These are phyloP conservation scores for Pythium dissimile DNA, from an alignment of 352 stramenopile genomes.

Conservation along the genomic window DNA sequence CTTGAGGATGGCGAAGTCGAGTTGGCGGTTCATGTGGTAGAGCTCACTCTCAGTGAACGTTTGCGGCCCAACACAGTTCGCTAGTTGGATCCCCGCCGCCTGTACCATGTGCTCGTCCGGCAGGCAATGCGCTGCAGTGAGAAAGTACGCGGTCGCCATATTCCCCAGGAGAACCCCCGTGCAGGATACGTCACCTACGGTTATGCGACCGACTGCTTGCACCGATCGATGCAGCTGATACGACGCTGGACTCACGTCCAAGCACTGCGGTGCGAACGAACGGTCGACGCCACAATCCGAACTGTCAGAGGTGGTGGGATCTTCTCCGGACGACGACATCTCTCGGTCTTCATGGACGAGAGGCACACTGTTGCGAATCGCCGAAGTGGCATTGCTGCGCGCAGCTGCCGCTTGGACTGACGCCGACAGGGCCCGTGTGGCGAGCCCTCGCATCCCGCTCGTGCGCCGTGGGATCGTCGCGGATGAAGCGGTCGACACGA, in stretches of 20 bases:
- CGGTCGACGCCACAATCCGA: not conserved
- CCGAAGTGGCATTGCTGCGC: too few species aligned
- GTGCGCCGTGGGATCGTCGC: not conserved
- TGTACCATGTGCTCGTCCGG: not conserved
- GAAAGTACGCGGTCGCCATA: not conserved
- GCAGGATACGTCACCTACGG: not conserved
- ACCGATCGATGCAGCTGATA: constrained; percentile 3
- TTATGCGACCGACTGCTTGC: constrained; percentile 1
- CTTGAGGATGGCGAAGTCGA: constrained; percentile 5
- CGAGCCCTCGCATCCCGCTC: not conserved
- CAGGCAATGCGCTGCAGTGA: constrained; percentile 6
- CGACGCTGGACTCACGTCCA: not conserved
- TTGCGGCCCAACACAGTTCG: constrained; percentile 1
- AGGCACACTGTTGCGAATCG: too few species aligned
- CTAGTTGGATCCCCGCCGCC: not conserved
- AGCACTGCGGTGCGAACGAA: constrained; percentile 5
- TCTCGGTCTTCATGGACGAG: not conserved
- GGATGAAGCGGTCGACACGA: not conserved
- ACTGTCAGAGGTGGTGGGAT: too few species aligned
- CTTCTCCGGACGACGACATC: not conserved
- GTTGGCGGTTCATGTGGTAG: not conserved
- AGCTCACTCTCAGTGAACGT: not conserved
- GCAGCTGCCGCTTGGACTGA: too few species aligned
- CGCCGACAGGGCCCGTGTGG: not conserved
- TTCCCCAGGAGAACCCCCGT: constrained; percentile 3